phyloP scores from a whole-genome alignment of 305 asterid species.

The Caryopteris hybrid region DNA sequence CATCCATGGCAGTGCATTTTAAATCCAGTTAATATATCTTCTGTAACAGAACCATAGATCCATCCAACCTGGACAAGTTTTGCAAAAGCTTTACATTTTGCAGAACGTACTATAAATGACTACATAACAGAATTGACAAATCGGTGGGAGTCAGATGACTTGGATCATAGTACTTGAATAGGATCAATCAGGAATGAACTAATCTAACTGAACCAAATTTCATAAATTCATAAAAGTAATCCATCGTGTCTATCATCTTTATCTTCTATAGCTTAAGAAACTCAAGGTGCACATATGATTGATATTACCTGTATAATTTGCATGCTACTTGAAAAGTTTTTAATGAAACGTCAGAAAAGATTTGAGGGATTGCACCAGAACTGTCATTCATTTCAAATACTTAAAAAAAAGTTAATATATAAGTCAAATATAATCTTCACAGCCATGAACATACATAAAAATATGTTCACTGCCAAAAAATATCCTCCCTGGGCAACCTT shows the following conservation, averaged over 20 bases:
- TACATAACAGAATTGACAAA: not conserved
- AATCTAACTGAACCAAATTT: not conserved
- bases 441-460: not conserved
- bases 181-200: not conserved
- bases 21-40: slow-evolving; percentile 13
- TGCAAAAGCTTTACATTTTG: not conserved
- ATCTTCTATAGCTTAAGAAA: not conserved
- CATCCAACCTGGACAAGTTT: not conserved
- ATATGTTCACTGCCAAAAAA: not conserved
- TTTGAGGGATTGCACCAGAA: not conserved
- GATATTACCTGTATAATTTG: not conserved
- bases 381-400: not conserved
- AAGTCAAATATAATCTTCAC: not conserved
- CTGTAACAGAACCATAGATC: slow-evolving; percentile 36
- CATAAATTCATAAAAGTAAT: not conserved
- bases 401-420: not conserved
- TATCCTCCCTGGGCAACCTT: not conserved
- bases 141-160: no score
- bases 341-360: not conserved
- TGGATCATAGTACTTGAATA: no score
- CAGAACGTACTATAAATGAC: not conserved
- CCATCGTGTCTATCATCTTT: not conserved
- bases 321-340: not conserved
- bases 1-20: slow-evolving; percentile 19
- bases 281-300: not conserved